Evolutionary conservation across 208 protist genomes (phyloP).

Genomic region (Trypanosoma avium): DNA sequence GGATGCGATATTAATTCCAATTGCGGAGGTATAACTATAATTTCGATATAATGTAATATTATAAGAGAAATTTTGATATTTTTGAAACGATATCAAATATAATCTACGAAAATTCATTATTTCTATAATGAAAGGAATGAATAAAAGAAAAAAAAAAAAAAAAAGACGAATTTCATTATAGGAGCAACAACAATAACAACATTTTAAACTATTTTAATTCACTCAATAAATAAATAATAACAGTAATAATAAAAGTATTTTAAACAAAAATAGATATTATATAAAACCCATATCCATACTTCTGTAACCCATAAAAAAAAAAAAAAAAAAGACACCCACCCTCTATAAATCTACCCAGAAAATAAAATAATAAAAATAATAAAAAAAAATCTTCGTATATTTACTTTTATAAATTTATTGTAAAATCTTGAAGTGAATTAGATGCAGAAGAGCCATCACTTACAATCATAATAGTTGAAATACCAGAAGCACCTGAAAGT

Average conservation of each 20-base stretch:
- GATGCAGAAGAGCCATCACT: not conserved
- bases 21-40: no score
- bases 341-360: no score
- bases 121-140: no score
- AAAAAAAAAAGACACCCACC: no score
- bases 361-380: conserved; percentile 16
- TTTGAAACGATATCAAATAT: no score
- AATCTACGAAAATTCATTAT: no score
- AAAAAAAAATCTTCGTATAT: conserved; percentile 16
- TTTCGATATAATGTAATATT: no score
- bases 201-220: no score
- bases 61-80: no score
- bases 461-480: conserved; percentile 10
- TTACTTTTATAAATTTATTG: conserved; percentile 5
- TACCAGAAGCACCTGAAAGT: conserved; percentile 4
- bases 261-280: conserved; percentile 15
- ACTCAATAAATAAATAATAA: not conserved
- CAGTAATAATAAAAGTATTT: conserved; percentile 2
- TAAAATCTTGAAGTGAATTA: not conserved
- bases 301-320: conserved; percentile 8
- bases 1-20: conserved; percentile 1
- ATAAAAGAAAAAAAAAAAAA: no score
- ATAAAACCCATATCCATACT: not conserved
- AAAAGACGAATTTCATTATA: no score
- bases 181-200: no score